Base-by-base conservation (phyloP, 2,329 filamentous ascomycete genomes). In the Alternaria atra region DNA sequence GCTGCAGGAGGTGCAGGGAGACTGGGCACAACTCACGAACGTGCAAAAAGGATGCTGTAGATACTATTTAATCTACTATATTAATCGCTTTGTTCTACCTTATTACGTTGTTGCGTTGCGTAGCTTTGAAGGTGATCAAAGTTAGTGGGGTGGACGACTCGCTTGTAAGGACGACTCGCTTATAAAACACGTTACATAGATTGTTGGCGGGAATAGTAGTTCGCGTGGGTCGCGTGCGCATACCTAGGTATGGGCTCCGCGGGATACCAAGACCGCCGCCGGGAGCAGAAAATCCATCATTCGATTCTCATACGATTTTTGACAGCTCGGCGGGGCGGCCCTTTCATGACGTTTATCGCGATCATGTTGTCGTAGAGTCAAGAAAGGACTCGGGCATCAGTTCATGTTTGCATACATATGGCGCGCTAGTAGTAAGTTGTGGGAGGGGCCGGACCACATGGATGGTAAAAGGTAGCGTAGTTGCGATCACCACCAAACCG, bases 371-470 rank as follows among this genome's bases (percentile, higher is more conserved):
- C 8, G 8, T 17, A 25, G 10, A 15, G 15, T 37, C 4, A 37
- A 37, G 32, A 35, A 23, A 5, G 30, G 7, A 25, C 12, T 35
- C 8, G 17, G 10, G 17, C 13, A 48, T 48, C 15, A 37, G 25
- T 27, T 50, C 30, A 37, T 37, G 29, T 25, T 29, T 44, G 25
- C 13, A 23, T 44, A 50, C 32, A 15, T 37, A 37, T 50, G 4
- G 37, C 8, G 30, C 35, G n/a, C 50, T 50, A 35, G 20, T 50
- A 20, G 32, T 20, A 52, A 40, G 50, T 9, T 29, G 10, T 7
- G 35, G 35, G 50, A 50, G 46, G 46, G 46, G 32, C 46, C 46
- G 46, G 32, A 37, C 46, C 46, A n/a, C 32, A 50, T 20, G 8
- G 32, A 50, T 37, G 32, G 46, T n/a, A 8, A 46, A 25, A 15